phyloP scores from a whole-genome alignment of 768 basidiomycete genomes.

The Trametes elegans region DNA sequence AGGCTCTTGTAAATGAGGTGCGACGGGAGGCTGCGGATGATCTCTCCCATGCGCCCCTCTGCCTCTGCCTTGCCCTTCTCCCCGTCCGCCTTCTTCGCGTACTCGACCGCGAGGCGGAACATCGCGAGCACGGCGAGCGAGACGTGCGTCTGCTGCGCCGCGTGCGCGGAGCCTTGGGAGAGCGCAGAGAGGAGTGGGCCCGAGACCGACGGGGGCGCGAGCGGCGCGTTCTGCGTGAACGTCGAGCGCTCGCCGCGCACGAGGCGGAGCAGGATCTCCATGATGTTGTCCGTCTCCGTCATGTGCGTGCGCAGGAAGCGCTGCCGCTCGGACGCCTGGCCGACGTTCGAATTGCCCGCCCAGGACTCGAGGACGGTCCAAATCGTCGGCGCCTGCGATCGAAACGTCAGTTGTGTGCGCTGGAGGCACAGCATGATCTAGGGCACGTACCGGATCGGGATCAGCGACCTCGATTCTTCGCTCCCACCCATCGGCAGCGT shows the following conservation, averaged over 20 bases:
- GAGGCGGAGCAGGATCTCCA: constrained; percentile 90
- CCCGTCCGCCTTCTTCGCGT: constrained; percentile 67
- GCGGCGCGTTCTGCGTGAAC: constrained; percentile 61
- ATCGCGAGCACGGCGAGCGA: constrained; percentile 91
- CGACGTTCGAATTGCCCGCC: constrained; percentile 82
- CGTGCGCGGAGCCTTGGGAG: constrained; percentile 74
- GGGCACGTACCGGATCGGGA: constrained; percentile 84
- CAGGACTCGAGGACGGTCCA: constrained; percentile 89
- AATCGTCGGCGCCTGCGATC: constrained; percentile 79
- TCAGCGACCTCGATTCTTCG: constrained; percentile 90
- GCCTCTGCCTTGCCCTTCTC: constrained; percentile 70
- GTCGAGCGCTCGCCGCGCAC: constrained; percentile 87
- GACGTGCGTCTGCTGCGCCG: constrained; percentile 89
- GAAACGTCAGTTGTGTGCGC: neutral
- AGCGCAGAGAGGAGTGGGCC: constrained; percentile 73
- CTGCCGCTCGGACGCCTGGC: constrained; percentile 71
- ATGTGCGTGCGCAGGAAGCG: constrained; percentile 89
- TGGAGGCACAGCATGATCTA: neutral
- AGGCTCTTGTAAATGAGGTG: constrained; percentile 87
- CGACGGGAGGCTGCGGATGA: constrained; percentile 85
- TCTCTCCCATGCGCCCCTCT: constrained; percentile 79
- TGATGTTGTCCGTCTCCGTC: constrained; percentile 79
- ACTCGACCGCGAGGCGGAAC: constrained; percentile 81
- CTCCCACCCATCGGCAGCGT: constrained; percentile 89
- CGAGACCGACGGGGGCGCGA: constrained; percentile 60